A percentile compares a stretch with the other conserved stretches of the same genome.
Conservation (phyloP, 2,329 filamentous ascomycete genomes). For the Stagonosporopsis vannaccii region DNA sequence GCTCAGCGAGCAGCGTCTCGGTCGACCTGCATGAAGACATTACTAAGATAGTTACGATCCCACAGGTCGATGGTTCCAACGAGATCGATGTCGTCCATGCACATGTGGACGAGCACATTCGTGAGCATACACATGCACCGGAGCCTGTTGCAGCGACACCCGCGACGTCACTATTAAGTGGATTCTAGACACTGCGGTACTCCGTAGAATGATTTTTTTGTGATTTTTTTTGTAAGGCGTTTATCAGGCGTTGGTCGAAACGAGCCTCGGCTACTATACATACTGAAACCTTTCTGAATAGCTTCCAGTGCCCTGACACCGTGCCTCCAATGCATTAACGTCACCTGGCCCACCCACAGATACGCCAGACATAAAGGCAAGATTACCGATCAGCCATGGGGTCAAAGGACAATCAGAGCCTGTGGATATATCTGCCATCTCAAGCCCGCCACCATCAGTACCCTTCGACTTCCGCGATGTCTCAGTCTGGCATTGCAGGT, state of each 20-base stretch:
- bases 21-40: constrained; percentile 7
- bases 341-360: neutral
- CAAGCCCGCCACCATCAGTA: neutral
- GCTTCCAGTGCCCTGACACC: no score
- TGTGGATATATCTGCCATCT: neutral
- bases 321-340: neutral
- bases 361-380: neutral
- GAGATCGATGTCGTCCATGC: constrained; percentile 1
- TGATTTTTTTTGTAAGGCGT: neutral
- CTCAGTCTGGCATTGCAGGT: neutral
- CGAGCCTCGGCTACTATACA: neutral
- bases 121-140: neutral
- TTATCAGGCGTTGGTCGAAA: neutral
- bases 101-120: constrained; percentile 5
- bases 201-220: neutral
- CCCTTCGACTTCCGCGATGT: neutral
- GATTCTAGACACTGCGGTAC: neutral
- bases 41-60: constrained; percentile 1
- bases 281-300: neutral
- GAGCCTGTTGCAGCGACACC: neutral
- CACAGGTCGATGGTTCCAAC: constrained; percentile 8
- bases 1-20: neutral
- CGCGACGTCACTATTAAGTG: neutral
- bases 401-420: neutral
- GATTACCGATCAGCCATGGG: neutral